phyloP scores from a whole-genome alignment of 208 protist genomes.

The Wallacemonas collosoma region DNA sequence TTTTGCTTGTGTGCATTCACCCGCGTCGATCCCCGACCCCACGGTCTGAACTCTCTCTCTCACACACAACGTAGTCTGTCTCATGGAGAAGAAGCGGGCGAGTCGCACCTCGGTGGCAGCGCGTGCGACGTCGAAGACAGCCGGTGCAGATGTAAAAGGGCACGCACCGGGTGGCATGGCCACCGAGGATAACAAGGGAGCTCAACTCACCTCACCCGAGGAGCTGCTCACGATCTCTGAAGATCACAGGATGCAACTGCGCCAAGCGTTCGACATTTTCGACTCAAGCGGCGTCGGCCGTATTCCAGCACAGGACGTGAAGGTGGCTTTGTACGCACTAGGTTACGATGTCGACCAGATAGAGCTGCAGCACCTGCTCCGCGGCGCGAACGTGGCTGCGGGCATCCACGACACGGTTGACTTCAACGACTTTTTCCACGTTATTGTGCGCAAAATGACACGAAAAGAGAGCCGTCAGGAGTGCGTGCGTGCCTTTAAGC shows the following conservation, averaged over 20 bases:
- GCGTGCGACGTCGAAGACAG: neutral
- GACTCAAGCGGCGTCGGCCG: slow-evolving; percentile 92
- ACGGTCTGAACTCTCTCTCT: no score
- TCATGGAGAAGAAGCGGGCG: neutral
- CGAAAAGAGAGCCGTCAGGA: slow-evolving; percentile 81
- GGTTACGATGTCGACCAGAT: slow-evolving; percentile 94
- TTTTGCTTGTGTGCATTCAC: neutral
- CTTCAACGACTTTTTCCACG: slow-evolving; percentile 92
- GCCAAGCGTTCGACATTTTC: slow-evolving; percentile 96
- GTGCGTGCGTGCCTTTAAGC: slow-evolving; percentile 91
- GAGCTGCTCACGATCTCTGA: slow-evolving; percentile 62
- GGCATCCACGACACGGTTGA: slow-evolving; percentile 59
- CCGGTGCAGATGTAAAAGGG: neutral
- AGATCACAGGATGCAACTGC: slow-evolving; percentile 86
- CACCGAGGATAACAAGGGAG: neutral
- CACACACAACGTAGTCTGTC: no score
- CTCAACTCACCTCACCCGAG: slow-evolving; percentile 12
- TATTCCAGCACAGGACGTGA: slow-evolving; percentile 88
- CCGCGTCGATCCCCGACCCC: no score
- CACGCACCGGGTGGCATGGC: neutral
- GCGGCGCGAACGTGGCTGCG: slow-evolving; percentile 48
- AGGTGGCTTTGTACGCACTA: slow-evolving; percentile 92
- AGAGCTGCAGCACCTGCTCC: slow-evolving; percentile 84
- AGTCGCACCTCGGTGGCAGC: slow-evolving; percentile 1
- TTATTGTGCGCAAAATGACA: slow-evolving; percentile 84